phyloP scores from a whole-genome alignment of 2,329 filamentous ascomycete species.

The Epicoccum sorghinum region DNA sequence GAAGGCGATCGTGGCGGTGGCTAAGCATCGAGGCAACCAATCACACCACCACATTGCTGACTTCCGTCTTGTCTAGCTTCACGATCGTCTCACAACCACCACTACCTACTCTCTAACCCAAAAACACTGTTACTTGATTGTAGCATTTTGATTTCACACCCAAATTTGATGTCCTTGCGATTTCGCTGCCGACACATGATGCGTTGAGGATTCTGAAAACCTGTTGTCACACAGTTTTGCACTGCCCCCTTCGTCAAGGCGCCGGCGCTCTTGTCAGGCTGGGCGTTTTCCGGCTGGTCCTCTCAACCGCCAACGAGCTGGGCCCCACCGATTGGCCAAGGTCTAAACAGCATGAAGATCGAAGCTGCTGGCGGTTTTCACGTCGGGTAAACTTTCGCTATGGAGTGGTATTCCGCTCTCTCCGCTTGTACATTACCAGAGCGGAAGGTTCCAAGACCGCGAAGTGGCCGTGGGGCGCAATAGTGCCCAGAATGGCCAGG shows the following conservation, averaged over 20 bases:
- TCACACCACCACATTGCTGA: not conserved
- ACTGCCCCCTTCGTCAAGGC: slow-evolving; percentile 14
- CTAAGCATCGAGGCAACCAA: not conserved
- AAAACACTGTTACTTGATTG: not conserved
- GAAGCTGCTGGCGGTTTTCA: not conserved
- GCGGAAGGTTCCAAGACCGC: not conserved
- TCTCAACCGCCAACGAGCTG: not conserved
- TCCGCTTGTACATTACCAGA: not conserved
- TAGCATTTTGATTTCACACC: too few species aligned
- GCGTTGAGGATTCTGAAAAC: not conserved
- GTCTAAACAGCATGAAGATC: not conserved
- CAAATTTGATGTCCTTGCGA: not conserved
- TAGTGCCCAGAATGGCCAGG: slow-evolving; percentile 2
- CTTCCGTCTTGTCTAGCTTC: not conserved
- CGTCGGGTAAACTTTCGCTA: not conserved
- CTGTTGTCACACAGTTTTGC: slow-evolving; percentile 13
- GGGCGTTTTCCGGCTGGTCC: not conserved
- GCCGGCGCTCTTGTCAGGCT: slow-evolving; percentile 11
- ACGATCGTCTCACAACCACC: not conserved
- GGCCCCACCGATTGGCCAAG: not conserved
- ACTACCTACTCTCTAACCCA: not conserved
- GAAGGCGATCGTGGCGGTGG: not conserved
- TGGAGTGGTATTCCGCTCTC: not conserved
- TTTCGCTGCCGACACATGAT: not conserved
- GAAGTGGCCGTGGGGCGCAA: slow-evolving; percentile 6